phyloP scores from a whole-genome alignment of 768 basidiomycete genomes.

The Russula olivacea region DNA sequence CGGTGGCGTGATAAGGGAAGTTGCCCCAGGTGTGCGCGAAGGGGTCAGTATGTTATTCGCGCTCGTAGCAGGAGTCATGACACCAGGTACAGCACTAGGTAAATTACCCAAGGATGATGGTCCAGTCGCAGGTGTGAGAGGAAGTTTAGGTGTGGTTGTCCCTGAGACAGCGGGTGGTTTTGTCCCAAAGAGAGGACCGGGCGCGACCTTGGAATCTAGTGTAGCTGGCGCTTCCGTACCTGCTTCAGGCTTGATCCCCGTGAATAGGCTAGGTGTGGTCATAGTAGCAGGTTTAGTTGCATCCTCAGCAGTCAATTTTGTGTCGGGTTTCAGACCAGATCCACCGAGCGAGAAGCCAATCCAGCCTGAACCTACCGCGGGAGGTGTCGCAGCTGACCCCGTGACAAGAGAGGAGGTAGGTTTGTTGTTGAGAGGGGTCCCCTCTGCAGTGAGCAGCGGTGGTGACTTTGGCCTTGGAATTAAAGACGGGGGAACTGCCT shows the following conservation, averaged over 20 bases:
- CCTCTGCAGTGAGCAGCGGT: slow-evolving; percentile 9
- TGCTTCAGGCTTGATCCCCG: slow-evolving; percentile 4
- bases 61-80: too few relatives aligned
- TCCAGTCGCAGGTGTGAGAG: too few relatives aligned
- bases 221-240: background rate
- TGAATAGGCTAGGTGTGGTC: background rate
- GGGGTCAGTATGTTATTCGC: background rate
- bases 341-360: background rate
- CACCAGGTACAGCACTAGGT: too few relatives aligned
- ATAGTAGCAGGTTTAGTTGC: background rate
- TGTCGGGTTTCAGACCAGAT: background rate
- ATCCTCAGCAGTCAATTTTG: background rate
- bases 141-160: too few relatives aligned
- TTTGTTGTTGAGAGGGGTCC: background rate
- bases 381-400: background rate
- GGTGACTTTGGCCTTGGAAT: slow-evolving; percentile 45
- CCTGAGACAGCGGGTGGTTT: too few relatives aligned
- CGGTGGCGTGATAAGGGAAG: slow-evolving; percentile 6
- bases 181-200: background rate
- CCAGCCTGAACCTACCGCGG: background rate
- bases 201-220: background rate
- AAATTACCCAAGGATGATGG: too few relatives aligned
- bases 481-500: slow-evolving; percentile 25
- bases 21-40: background rate
- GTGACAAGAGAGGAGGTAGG: background rate